Evolutionary conservation across 805 yeast genomes (phyloP).

Genomic region (Naumovozyma baii): DNA sequence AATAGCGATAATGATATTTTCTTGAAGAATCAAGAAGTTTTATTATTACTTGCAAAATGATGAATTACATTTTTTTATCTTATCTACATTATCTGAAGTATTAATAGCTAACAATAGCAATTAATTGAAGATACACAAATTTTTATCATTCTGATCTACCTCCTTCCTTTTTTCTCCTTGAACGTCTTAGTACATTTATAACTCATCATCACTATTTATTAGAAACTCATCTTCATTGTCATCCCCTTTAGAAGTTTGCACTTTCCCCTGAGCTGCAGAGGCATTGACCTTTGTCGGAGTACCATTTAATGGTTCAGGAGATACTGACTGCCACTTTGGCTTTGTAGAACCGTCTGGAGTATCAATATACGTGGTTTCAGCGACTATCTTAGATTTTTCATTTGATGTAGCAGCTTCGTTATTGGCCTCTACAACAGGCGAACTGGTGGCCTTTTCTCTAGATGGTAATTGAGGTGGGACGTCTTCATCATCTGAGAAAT

Average conservation of each 20-base stretch:
- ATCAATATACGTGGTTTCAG: constrained; percentile 27
- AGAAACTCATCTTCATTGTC: constrained; percentile 25
- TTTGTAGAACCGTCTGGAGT: constrained; percentile 20
- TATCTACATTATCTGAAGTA: constrained; percentile 32
- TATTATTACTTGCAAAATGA: constrained; percentile 8
- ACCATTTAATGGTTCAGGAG: constrained; percentile 19
- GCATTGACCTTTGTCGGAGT: constrained; percentile 23
- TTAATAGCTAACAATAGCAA: constrained; percentile 14
- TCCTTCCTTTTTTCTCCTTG: too few species aligned
- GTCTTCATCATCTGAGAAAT: constrained; percentile 22
- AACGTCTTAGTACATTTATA: constrained; percentile 4
- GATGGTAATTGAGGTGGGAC: constrained; percentile 29
- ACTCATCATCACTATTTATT: constrained; percentile 27
- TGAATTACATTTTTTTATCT: constrained; percentile 18
- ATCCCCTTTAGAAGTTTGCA: constrained; percentile 5
- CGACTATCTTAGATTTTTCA: constrained; percentile 15
- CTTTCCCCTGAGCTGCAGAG: constrained; percentile 2
- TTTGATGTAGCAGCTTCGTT: constrained; percentile 5
- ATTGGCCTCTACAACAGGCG: background rate
- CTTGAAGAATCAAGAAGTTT: constrained; percentile 1
- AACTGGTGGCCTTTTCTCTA: constrained; percentile 7
- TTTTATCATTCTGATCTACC: background rate
- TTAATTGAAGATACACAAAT: constrained; percentile 8
- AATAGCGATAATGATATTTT: too few species aligned
- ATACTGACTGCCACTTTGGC: constrained; percentile 21